These are phyloP conservation scores for Dictyostelium intermedium DNA, from an alignment of 78 protist genomes.

Conservation along the genomic window DNA sequence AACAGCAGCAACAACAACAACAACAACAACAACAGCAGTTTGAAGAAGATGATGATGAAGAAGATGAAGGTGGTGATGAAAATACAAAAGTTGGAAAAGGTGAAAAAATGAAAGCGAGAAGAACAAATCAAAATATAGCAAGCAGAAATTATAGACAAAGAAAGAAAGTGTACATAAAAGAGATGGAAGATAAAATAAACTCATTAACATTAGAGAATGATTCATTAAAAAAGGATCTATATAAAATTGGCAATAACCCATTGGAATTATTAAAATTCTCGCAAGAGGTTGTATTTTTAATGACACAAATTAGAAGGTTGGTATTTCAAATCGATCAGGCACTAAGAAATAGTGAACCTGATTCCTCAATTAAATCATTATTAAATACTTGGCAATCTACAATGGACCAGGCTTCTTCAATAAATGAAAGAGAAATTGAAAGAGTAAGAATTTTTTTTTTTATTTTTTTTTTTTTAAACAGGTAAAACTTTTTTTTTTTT, in stretches of 20 bases:
- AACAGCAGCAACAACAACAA: neutral
- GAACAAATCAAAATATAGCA: conserved; percentile 68
- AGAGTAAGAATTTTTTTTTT: conserved; percentile 20
- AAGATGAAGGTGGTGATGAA: neutral
- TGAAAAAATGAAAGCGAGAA: conserved; percentile 51
- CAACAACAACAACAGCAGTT: neutral
- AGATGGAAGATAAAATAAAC: conserved; percentile 71
- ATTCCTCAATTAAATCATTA: conserved; percentile 17
- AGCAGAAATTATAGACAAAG: conserved; percentile 76
- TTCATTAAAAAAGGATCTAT: conserved; percentile 40
- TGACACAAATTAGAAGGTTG: conserved; percentile 28
- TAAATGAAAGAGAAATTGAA: conserved; percentile 66
- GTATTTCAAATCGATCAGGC: conserved; percentile 61
- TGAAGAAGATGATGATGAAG: neutral
- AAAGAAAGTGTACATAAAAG: conserved; percentile 68
- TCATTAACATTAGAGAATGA: conserved; percentile 58
- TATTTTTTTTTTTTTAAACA: neutral
- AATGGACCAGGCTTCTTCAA: conserved; percentile 45
- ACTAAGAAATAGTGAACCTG: conserved; percentile 45
- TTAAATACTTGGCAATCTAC: conserved; percentile 23
- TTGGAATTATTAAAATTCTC: conserved; percentile 39
- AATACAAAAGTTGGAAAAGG: conserved; percentile 6
- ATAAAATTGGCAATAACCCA: conserved; percentile 58
- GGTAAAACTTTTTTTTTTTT: neutral
- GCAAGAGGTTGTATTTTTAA: conserved; percentile 26